Base-by-base conservation (phyloP, 139 green algal species). In the Coelastrella sp. region DNA sequence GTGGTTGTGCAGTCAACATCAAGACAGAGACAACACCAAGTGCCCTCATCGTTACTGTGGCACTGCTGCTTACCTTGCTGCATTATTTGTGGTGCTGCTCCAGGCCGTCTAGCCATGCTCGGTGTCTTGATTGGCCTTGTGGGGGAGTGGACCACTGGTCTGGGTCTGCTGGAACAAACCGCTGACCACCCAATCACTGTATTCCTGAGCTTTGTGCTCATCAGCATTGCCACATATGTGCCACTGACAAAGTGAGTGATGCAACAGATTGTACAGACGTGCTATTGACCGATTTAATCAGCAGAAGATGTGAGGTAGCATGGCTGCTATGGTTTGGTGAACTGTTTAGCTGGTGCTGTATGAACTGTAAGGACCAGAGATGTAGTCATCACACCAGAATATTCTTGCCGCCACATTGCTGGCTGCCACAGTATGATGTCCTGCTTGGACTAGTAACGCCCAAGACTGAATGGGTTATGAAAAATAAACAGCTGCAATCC, bases 251-350 rank as follows among this genome's bases (percentile, higher is more conserved):
- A 74, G 83, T 89, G 54, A 89, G 83, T 76, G 8, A 17, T 23
- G 14, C 32, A 32, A 6, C 68, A 32, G 68, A 8, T 5, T 76
- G 14, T 76, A 76, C 68, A 71, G 10, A 71, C 61, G 11, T 71
- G 61, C 61, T 71, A 71, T 71, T 19, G 10, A 19, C 91, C 97
- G 94, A 94, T 78, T 20, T 22, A 10, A 13, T 17, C 32, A 8
- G 8, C 11, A 71, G 61, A 71, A 71, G 61, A 71, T 47, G 19
- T 86, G 80, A 2, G 47, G 56, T 86, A 3, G 3, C 17, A 23
- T 47, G 13, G 8, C 61, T 71, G 32, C 32, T 47, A 47, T 47
- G 32, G 32, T 47, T 47, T 47, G 32, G 32, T 47, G 32, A 47
- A 47, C 32, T 47, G 32, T 47, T 47, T 47, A 47, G 32, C 32